Conservation (phyloP, 257 asterid genomes). For the Solanum etuberosum region DNA sequence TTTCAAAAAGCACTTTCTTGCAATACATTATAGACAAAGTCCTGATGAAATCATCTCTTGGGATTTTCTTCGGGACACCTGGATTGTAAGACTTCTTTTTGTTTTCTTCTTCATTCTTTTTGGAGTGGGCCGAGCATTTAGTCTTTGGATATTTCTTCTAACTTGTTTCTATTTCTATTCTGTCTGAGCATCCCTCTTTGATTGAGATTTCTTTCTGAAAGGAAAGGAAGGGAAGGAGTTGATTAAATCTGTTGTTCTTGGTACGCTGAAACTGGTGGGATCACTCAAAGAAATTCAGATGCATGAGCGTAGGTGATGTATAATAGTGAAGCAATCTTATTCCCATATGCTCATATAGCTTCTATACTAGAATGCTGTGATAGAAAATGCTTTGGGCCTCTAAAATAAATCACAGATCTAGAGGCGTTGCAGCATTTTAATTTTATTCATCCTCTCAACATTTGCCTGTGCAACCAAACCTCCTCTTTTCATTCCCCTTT, state of each 20-base stretch:
- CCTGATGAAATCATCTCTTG: not conserved
- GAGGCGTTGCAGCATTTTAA: not conserved
- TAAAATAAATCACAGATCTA: not conserved
- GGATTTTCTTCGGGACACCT: not conserved
- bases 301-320: not conserved
- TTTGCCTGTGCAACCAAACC: not conserved
- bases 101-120: not conserved
- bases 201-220: not conserved
- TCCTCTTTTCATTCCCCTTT: not conserved
- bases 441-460: not conserved
- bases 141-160: not conserved
- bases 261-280: not conserved
- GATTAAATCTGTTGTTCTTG: not conserved
- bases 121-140: not conserved
- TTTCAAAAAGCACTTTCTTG: not conserved
- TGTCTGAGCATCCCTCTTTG: not conserved
- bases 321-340: not conserved
- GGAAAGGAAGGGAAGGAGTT: not conserved
- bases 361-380: not conserved
- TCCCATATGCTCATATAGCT: not conserved
- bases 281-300: not conserved
- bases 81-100: not conserved
- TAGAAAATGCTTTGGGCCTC: not conserved
- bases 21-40: not conserved
- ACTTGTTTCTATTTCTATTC: not conserved